A percentile compares a stretch with the other conserved stretches of the same genome.
Conservation (phyloP, 257 asterid genomes). For the Rubia yunnanensis region DNA sequence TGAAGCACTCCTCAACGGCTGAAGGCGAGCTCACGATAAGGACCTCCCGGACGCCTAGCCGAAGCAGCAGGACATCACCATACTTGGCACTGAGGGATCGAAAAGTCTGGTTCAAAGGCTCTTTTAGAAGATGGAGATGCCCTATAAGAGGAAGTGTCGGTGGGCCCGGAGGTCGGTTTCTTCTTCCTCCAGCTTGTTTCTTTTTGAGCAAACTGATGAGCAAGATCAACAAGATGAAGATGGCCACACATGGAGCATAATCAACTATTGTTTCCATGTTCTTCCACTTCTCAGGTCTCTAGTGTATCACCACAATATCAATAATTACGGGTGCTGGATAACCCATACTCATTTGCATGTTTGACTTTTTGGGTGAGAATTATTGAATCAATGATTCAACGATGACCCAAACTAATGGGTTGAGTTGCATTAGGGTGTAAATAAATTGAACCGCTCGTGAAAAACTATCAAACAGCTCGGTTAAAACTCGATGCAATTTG, state of each 20-base stretch:
- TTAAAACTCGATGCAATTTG: no score
- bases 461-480: no score
- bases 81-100: constrained; percentile 21
- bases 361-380: no score
- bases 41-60: constrained; percentile 6
- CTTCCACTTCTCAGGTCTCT: no score
- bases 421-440: no score
- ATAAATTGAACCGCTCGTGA: no score
- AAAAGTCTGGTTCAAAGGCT: constrained; percentile 29
- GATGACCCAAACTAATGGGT: no score
- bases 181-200: background rate
- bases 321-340: no score
- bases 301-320: no score
- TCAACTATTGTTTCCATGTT: background rate
- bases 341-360: no score
- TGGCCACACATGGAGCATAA: background rate
- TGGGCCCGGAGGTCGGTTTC: constrained; percentile 43
- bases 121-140: constrained; percentile 49
- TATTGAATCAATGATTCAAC: no score
- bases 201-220: background rate
- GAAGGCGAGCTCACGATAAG: constrained; percentile 10
- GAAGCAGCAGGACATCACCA: constrained; percentile 17
- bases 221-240: background rate
- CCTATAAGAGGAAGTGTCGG: constrained; percentile 36
- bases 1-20: constrained; percentile 5